Percentiles rank a stretch among this genome's conserved stretches.
Conservation (phyloP, 306 rosid genomes). For the Sindora glabra region DNA sequence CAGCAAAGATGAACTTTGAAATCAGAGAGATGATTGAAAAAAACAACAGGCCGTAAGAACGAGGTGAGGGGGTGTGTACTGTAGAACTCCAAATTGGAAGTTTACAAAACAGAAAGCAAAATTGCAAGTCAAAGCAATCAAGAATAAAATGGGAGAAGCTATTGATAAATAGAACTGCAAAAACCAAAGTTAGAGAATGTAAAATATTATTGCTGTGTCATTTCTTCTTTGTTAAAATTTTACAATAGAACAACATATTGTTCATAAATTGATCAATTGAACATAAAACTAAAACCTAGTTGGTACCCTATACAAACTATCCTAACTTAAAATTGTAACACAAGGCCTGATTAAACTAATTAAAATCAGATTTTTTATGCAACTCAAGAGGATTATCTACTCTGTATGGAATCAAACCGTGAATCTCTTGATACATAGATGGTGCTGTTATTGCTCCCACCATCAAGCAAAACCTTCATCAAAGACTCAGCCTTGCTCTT, state of each 20-base stretch:
- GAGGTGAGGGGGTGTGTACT: background rate
- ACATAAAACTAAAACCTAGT: slow-evolving; percentile 15
- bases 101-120: background rate
- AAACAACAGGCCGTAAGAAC: background rate
- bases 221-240: slow-evolving; percentile 20
- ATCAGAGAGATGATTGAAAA: too few relatives aligned
- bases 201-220: background rate
- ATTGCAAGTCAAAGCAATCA: background rate
- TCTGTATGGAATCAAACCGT: slow-evolving; percentile 32
- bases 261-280: slow-evolving; percentile 14
- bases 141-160: background rate
- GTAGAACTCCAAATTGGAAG: background rate
- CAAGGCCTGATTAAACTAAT: background rate
- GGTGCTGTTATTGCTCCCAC: slow-evolving; percentile 11
- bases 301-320: slow-evolving; percentile 11
- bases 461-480: slow-evolving; percentile 36
- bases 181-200: background rate
- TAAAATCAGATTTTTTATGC: background rate
- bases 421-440: slow-evolving; percentile 24
- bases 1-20: too few relatives aligned
- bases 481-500: slow-evolving; percentile 50
- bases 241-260: slow-evolving; percentile 17
- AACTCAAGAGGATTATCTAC: slow-evolving; percentile 18
- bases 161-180: background rate
- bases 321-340: background rate